These are phyloP conservation scores for Rhamnella rubrinervis DNA, from an alignment of 331 rosid genomes.

Conservation along the genomic window DNA sequence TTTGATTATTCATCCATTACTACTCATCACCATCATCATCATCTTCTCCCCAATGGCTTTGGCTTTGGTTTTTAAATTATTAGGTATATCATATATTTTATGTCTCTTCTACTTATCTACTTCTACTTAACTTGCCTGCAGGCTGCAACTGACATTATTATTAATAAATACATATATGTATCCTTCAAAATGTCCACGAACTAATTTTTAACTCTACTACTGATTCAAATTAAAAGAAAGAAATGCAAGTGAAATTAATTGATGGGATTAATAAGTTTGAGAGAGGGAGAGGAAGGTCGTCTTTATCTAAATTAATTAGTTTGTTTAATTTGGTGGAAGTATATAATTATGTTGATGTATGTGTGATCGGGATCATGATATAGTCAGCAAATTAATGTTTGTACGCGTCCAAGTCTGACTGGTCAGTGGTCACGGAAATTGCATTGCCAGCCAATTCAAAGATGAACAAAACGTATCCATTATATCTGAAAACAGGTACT, in stretches of 20 bases:
- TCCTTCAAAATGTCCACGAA: too few species aligned
- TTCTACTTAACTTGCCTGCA: not conserved
- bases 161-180: too few species aligned
- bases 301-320: too few species aligned
- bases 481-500: not conserved
- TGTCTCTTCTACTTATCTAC: not conserved
- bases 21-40: not conserved
- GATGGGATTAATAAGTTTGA: too few species aligned
- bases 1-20: constrained; percentile 21
- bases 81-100: constrained; percentile 5
- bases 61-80: constrained; percentile 3
- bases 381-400: too few species aligned
- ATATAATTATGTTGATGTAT: too few species aligned
- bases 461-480: constrained; percentile 7
- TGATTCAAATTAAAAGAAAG: too few species aligned
- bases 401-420: constrained; percentile 5
- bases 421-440: constrained; percentile 24
- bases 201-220: too few species aligned
- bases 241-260: too few species aligned
- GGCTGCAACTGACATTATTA: too few species aligned
- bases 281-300: too few species aligned
- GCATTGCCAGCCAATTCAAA: constrained; percentile 22
- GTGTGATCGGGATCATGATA: too few species aligned
- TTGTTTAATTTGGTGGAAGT: not conserved
- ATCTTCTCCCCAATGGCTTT: constrained; percentile 22